A percentile compares a stretch with the other conserved stretches of the same genome.
These are phyloP conservation scores for Rhynchospora pubera DNA, from an alignment of 176 grass and related monocot species.

Conservation along the genomic window DNA sequence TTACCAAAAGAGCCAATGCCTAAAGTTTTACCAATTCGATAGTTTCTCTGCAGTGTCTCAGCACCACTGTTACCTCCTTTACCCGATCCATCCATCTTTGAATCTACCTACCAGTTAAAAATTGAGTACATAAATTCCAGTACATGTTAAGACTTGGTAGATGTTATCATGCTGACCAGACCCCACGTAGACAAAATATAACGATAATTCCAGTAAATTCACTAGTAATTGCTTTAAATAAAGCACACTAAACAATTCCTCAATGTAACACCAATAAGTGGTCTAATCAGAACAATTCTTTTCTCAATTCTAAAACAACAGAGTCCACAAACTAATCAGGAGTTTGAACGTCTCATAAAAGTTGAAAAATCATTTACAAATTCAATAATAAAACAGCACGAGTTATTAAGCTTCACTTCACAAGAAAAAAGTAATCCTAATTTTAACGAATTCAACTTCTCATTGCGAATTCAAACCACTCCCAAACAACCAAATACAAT, in stretches of 20 bases:
- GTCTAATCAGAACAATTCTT: not conserved
- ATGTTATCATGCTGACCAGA: not conserved
- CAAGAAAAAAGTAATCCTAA: not conserved
- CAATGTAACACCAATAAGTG: not conserved
- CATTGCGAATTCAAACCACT: not conserved
- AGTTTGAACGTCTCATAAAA: not conserved
- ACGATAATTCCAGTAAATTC: not conserved
- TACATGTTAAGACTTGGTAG: not conserved
- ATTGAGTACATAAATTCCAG: not conserved
- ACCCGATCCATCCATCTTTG: slow-evolving; percentile 53
- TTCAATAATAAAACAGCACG: not conserved
- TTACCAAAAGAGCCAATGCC: slow-evolving; percentile 81
- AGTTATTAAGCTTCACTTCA: not conserved
- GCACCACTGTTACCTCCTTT: slow-evolving; percentile 39
- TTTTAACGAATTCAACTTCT: not conserved
- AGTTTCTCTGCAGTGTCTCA: slow-evolving; percentile 35
- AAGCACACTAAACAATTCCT: not conserved
- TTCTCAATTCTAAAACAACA: not conserved
- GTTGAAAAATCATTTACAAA: not conserved
- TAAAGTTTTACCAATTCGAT: slow-evolving; percentile 70
- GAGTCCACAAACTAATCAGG: not conserved
- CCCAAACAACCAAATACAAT: not conserved
- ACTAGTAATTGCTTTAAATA: not conserved
- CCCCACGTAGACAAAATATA: not conserved
- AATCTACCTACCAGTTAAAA: not conserved